Evolutionary conservation across 2,329 filamentous ascomycete genomes (phyloP), one percentile per base, ranked within the genome.

Genomic region (Penicillium italicum): DNA sequence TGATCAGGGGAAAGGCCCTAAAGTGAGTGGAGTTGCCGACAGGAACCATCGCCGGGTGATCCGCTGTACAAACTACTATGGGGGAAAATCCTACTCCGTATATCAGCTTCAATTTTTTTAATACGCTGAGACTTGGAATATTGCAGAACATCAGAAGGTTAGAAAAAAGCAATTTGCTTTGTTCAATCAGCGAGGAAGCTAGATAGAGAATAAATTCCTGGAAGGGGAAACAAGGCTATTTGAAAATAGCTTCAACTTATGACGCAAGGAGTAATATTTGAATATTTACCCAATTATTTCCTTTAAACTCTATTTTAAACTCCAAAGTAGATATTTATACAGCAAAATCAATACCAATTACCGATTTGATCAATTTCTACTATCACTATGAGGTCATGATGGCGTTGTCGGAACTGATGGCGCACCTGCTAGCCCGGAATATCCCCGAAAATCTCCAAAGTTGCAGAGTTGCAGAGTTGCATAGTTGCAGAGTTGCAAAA

Each of bases 381-480:
- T 5, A 50, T 61, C 60, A 62, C 56, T 20, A 59, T 62, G 55
- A 22, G 50, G 51, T 65, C 56, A 62, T 60, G 14, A 51, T 65
- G 61, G 59, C 57, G 61, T 63, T 24, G 12, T 24, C 38, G 47
- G 40, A 51, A 47, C 52, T 45, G 40, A 53, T 38, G 24, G 34
- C 38, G 14, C 14, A 33, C 28, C 12, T 33, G 18, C 20, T 11
- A 33, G 5, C 24, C 12, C 9, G 18, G 16, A 50, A 51, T 51
- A 51, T 51, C n/a, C 30, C 16, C 33, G 46, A 50, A 14, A 49
- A 5, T 33, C 28, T 50, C 10, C 37, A 37, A 10, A 30, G n/a
- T n/a, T n/a, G n/a, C n/a, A n/a, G n/a, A 28, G 28, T 30, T 30
- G 28, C 28, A 49, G 6, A 34, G 11, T 9, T 34, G 28, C 30